Evolutionary conservation across 1,284 basidiomycete species (phyloP).

Genomic region (Phylloboletellus chloephorus): DNA sequence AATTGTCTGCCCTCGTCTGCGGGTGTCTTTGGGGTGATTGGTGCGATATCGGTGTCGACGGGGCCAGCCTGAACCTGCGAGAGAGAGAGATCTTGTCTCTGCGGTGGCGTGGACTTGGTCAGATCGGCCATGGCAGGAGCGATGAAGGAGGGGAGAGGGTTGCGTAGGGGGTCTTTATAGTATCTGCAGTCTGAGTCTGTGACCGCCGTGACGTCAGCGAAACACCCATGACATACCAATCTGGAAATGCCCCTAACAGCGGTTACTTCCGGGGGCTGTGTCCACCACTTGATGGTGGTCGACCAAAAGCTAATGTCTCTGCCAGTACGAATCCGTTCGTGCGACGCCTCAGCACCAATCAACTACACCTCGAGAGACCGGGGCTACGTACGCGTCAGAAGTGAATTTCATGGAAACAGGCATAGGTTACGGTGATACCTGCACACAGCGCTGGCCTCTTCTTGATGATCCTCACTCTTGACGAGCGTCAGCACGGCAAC

Average conservation of each 20-base stretch:
- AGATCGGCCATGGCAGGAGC: constrained; percentile 9
- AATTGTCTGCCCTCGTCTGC: constrained; percentile 89
- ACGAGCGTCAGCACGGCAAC: not conserved
- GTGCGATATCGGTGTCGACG: constrained; percentile 2
- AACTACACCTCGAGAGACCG: no score
- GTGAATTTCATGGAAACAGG: no score
- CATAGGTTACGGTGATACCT: no score
- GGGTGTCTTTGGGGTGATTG: constrained; percentile 71
- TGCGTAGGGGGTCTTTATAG: constrained; percentile 17
- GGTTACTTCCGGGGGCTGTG: no score
- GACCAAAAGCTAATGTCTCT: no score
- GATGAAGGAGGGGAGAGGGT: not conserved
- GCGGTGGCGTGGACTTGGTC: not conserved
- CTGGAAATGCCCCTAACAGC: no score
- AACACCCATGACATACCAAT: no score
- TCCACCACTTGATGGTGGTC: no score
- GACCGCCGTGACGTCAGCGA: constrained; percentile 23
- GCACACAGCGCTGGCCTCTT: no score
- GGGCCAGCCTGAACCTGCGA: constrained; percentile 9
- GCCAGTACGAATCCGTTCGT: no score
- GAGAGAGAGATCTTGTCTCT: constrained; percentile 14
- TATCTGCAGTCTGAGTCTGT: constrained; percentile 1
- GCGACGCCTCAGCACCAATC: no score
- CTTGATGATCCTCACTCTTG: not conserved
- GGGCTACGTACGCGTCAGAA: no score